Conservation (phyloP, 257 asterid species). For the Nicotiana sylvestris region DNA sequence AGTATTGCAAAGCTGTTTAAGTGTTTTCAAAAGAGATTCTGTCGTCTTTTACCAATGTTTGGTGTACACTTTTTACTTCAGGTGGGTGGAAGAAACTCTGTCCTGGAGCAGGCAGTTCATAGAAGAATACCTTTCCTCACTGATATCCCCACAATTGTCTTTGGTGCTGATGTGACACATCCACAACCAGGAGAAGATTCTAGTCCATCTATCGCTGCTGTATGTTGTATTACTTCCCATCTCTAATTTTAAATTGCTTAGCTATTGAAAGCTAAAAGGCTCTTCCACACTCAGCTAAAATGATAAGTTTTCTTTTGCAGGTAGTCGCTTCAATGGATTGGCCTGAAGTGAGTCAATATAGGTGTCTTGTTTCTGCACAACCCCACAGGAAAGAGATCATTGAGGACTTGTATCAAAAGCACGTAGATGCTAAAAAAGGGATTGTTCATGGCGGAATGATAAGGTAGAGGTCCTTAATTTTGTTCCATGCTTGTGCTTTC, state of each 20-base stretch:
- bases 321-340: constrained; percentile 96
- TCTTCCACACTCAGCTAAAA: neutral
- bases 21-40: neutral
- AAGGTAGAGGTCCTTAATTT: constrained; percentile 28
- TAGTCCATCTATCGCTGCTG: constrained; percentile 88
- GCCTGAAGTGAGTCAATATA: constrained; percentile 73
- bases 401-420: constrained; percentile 42
- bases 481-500: neutral
- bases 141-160: constrained; percentile 60
- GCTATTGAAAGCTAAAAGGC: neutral
- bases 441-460: constrained; percentile 57
- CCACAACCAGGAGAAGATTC: constrained; percentile 83
- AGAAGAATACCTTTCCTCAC: constrained; percentile 29
- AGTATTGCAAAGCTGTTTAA: neutral
- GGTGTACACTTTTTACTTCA: constrained; percentile 13
- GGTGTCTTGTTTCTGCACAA: constrained; percentile 80
- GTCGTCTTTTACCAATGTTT: neutral
- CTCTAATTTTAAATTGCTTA: neutral
- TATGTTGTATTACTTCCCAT: constrained; percentile 13
- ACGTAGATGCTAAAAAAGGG: constrained; percentile 37
- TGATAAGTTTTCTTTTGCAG: constrained; percentile 26
- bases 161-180: constrained; percentile 97
- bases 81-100: constrained; percentile 78
- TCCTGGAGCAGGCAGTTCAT: constrained; percentile 36
- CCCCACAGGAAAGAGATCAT: constrained; percentile 61